These are phyloP conservation scores for Cyberlindnera lachancei DNA, from an alignment of 805 yeast genomes.

Conservation along the genomic window DNA sequence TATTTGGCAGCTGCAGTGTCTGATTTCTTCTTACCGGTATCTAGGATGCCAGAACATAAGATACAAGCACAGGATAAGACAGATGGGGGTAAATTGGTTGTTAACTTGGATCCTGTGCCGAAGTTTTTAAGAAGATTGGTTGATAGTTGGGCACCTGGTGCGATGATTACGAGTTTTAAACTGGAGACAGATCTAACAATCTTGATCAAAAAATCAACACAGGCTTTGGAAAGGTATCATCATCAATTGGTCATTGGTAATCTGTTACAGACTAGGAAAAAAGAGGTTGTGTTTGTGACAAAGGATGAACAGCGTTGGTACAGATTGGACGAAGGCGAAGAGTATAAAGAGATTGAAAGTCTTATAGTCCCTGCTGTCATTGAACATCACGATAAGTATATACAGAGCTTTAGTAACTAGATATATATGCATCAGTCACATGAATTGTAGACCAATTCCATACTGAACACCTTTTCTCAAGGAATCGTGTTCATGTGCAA, in stretches of 20 bases:
- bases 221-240: slow-evolving; percentile 76
- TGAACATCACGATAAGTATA: slow-evolving; percentile 37
- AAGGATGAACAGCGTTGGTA: slow-evolving; percentile 41
- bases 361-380: slow-evolving; percentile 74
- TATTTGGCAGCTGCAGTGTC: slow-evolving; percentile 97
- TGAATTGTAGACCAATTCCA: slow-evolving; percentile 54
- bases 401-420: neutral
- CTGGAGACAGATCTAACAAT: slow-evolving; percentile 78
- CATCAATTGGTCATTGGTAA: slow-evolving; percentile 96
- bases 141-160: slow-evolving; percentile 90
- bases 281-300: slow-evolving; percentile 79
- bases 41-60: slow-evolving; percentile 86
- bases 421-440: slow-evolving; percentile 26
- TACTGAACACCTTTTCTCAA: slow-evolving; percentile 60
- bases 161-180: slow-evolving; percentile 92
- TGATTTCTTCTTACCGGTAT: slow-evolving; percentile 86
- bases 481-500: slow-evolving; percentile 41
- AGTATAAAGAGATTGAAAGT: slow-evolving; percentile 62
- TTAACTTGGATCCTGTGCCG: slow-evolving; percentile 92
- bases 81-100: slow-evolving; percentile 60
- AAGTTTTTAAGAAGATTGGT: slow-evolving; percentile 84
- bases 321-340: slow-evolving; percentile 36
- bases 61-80: slow-evolving; percentile 72
- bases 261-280: slow-evolving; percentile 78
- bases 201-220: slow-evolving; percentile 64